These are phyloP conservation scores for Microdochium bolleyi DNA, from an alignment of 2,329 filamentous ascomycete species.

Conservation along the genomic window DNA sequence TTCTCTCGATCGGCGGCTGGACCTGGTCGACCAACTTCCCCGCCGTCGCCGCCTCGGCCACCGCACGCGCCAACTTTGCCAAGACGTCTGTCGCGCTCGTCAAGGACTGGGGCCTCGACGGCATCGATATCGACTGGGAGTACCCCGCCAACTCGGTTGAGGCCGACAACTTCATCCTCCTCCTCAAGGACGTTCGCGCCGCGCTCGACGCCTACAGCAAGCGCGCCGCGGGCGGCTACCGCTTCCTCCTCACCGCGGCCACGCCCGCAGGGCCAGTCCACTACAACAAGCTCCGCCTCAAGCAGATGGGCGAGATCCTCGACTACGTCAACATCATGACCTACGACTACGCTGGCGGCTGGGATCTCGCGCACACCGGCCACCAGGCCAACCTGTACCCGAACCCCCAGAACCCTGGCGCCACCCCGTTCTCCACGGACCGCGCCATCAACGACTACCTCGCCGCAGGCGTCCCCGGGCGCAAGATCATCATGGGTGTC, in stretches of 20 bases:
- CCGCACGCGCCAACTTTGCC: constrained; percentile 60
- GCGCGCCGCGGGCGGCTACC: constrained; percentile 33
- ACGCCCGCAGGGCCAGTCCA: constrained; percentile 38
- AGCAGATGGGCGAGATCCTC: constrained; percentile 34
- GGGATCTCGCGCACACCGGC: constrained; percentile 48
- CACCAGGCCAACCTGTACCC: constrained; percentile 67
- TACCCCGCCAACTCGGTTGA: constrained; percentile 28
- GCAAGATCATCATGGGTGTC: constrained; percentile 71
- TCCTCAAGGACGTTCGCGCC: constrained; percentile 33
- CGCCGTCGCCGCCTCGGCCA: constrained; percentile 52
- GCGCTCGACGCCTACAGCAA: constrained; percentile 41
- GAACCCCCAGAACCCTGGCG: constrained; percentile 39
- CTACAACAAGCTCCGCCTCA: constrained; percentile 38
- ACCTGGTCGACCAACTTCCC: constrained; percentile 75
- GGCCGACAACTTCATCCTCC: constrained; percentile 33
- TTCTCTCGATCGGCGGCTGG: constrained; percentile 81
- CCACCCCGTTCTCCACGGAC: constrained; percentile 64
- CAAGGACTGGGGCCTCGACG: constrained; percentile 59
- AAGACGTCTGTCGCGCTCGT: constrained; percentile 59
- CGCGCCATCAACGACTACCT: constrained; percentile 60
- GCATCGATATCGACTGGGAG: constrained; percentile 31
- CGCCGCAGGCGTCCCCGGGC: constrained; percentile 48
- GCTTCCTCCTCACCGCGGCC: constrained; percentile 47
- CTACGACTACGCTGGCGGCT: constrained; percentile 67
- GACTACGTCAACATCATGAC: constrained; percentile 60